phyloP scores from a whole-genome alignment of 176 grass and related monocot genomes.

The Neostapfia colusana region DNA sequence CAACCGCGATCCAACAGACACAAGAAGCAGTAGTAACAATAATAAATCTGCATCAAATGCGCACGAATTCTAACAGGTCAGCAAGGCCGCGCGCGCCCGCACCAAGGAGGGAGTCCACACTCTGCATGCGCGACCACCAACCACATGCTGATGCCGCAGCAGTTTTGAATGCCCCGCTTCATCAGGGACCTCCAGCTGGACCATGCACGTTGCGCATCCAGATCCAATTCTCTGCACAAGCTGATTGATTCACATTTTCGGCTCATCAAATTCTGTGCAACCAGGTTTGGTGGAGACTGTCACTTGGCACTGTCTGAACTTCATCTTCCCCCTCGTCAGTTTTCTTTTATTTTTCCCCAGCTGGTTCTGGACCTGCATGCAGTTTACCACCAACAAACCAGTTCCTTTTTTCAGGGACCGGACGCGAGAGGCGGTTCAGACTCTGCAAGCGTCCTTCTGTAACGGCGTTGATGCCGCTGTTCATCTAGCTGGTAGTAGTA shows the following conservation, averaged over 20 bases:
- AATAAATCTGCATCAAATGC: constrained; percentile 14
- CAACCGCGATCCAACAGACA: neutral
- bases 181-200: neutral
- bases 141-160: neutral
- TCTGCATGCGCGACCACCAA: neutral
- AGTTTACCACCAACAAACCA: neutral
- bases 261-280: neutral
- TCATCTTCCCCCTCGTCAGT: neutral
- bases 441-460: neutral
- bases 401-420: neutral
- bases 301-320: neutral
- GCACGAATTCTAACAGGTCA: neutral
- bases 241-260: neutral
- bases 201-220: neutral
- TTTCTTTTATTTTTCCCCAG: no score
- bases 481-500: neutral
- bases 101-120: no score
- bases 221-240: neutral
- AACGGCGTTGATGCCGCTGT: neutral
- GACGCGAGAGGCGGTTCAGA: neutral
- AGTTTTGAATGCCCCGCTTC: neutral
- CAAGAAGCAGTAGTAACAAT: neutral
- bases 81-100: neutral
- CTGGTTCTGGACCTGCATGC: neutral
- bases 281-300: neutral